Evolutionary conservation across 345 rosid species (phyloP).

Genomic region (Syzygium aqueum): DNA sequence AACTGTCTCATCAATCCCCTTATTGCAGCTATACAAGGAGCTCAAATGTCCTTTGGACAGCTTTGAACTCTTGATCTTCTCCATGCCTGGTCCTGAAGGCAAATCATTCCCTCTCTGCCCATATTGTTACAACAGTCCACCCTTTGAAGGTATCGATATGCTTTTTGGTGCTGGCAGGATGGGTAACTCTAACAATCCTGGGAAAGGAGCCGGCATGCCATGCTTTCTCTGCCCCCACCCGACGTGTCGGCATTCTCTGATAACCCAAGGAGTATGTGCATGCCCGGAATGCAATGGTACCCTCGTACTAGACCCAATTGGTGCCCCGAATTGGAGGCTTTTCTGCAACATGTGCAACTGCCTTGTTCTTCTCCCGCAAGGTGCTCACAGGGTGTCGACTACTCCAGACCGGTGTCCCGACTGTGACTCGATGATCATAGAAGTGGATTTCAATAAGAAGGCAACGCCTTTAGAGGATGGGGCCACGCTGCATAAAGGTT

Average conservation of each 20-base stretch:
- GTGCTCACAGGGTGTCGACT: constrained; percentile 79
- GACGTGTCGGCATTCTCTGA: constrained; percentile 70
- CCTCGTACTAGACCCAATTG: constrained; percentile 72
- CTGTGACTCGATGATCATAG: constrained; percentile 72
- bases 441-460: constrained; percentile 92
- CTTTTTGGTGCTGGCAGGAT: constrained; percentile 43
- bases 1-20: background rate
- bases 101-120: constrained; percentile 94
- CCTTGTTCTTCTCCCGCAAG: constrained; percentile 84
- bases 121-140: constrained; percentile 86
- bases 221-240: constrained; percentile 94
- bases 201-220: constrained; percentile 89
- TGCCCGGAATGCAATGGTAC: constrained; percentile 95
- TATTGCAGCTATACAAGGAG: constrained; percentile 83
- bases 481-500: constrained; percentile 71
- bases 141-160: constrained; percentile 74
- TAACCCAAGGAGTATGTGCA: constrained; percentile 91
- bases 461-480: constrained; percentile 76
- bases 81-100: constrained; percentile 90
- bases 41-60: constrained; percentile 87
- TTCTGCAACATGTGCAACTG: constrained; percentile 92
- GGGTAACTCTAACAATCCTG: constrained; percentile 26
- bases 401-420: constrained; percentile 58
- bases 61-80: constrained; percentile 85
- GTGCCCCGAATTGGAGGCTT: constrained; percentile 94